phyloP scores from a whole-genome alignment of 306 rosid species.

The Quercus aquifolioides region DNA sequence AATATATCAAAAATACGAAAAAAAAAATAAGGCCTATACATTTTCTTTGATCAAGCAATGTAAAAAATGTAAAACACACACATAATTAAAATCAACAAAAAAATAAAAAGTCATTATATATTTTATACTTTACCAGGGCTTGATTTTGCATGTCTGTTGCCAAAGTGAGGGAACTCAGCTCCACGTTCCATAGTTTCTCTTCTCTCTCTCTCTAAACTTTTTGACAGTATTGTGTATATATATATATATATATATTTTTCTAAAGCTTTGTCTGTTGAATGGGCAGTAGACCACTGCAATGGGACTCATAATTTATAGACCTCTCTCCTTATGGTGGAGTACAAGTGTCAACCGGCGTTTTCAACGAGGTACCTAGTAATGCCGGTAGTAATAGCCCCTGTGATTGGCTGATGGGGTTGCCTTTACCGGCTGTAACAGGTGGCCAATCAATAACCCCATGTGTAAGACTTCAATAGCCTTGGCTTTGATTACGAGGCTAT shows the following conservation, averaged over 20 bases:
- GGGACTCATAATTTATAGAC: conserved; percentile 4
- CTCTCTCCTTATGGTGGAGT: not conserved
- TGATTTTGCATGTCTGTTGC: conserved; percentile 19
- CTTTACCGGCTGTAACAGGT: conserved; percentile 21
- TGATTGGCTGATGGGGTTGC: conserved; percentile 9
- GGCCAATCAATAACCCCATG: conserved; percentile 3
- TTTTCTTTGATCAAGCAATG: not conserved
- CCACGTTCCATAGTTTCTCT: conserved; percentile 23
- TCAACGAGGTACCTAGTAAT: conserved; percentile 22
- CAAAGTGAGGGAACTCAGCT: conserved; percentile 6
- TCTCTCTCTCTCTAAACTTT: not conserved
- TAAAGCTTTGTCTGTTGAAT: conserved; percentile 1
- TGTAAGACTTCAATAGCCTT: not conserved
- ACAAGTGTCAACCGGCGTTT: conserved; percentile 32
- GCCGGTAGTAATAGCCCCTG: conserved; percentile 3
- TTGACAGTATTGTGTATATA: too few relatives aligned
- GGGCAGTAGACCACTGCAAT: not conserved
- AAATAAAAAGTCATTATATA: not conserved
- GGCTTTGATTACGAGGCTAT: not conserved
- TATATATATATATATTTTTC: not conserved
- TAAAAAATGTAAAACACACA: not conserved
- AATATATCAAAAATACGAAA: not conserved
- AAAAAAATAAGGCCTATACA: not conserved
- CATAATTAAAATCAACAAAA: not conserved
- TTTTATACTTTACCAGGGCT: conserved; percentile 18